Percentiles rank a stretch among this genome's conserved stretches.
phyloP scores from a whole-genome alignment of 2,329 filamentous ascomycete species.

The Chlorencoelia australis region DNA sequence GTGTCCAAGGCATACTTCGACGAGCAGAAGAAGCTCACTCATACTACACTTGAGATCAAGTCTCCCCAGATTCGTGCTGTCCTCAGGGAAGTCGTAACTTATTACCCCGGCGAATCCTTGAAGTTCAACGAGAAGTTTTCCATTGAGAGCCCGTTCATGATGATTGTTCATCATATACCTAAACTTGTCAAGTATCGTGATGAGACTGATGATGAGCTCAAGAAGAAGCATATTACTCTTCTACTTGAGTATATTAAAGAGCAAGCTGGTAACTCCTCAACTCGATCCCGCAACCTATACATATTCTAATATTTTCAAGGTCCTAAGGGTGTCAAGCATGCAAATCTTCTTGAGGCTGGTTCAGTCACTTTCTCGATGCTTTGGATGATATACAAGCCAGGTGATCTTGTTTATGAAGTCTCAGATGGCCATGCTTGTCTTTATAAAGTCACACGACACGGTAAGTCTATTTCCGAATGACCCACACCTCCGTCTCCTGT shows the following conservation, averaged over 20 bases:
- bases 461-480: no score
- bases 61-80: constrained; percentile 9
- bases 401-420: constrained; percentile 7
- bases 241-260: constrained; percentile 7
- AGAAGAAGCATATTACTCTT: constrained; percentile 8
- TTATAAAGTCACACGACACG: no score
- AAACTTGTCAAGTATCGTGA: constrained; percentile 9
- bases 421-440: constrained; percentile 8
- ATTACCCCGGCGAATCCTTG: constrained; percentile 8
- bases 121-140: constrained; percentile 6
- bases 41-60: constrained; percentile 10
- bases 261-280: constrained; percentile 9
- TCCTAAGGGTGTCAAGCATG: constrained; percentile 4
- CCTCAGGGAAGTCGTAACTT: constrained; percentile 9
- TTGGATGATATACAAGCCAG: constrained; percentile 12
- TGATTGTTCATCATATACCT: constrained; percentile 9
- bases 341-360: constrained; percentile 5
- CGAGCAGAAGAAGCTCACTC: constrained; percentile 6
- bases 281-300: no score
- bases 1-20: constrained; percentile 8
- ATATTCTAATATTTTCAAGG: no score
- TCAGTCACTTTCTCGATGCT: constrained; percentile 8
- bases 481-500: no score
- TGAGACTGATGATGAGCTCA: constrained; percentile 2
- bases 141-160: constrained; percentile 10